Base-by-base conservation (phyloP, 345 rosid species). In the Raphanus raphanistrum region DNA sequence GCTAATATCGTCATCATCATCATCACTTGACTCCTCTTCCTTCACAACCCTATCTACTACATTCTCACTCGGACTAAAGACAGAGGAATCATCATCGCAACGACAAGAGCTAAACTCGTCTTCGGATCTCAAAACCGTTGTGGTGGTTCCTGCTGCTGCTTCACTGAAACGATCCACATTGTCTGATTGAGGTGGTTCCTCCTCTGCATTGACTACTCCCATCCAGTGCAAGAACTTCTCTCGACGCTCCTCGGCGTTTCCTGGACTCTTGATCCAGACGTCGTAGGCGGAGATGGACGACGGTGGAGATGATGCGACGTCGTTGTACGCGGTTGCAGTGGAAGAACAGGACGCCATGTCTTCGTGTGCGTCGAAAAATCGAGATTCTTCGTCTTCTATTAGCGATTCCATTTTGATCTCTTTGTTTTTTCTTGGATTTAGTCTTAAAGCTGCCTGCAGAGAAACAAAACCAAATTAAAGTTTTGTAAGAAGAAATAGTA, bases 321-420 rank as follows among this genome's bases (percentile, higher is more conserved):
- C 21, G 21, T 72, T 43, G 41, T 25, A 33, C 7, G 67, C 77
- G 72, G 48, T 3, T 57, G 85, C 43, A 72, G 54, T 84, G 35
- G 79, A 78, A 82, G 21, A 21, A 21, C 82, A 70, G 62, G 82
- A 79, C 5, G 90, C 75, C 69, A 87, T 80, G 52, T 90, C 96
- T 68, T 88, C 93, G 29, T 31, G 71, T 6, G 97, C 96, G 79
- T 94, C 97, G 73, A 89, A 94, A 77, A 90, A 94, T 15, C 77
- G 87, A 41, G 68, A 75, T 66, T 84, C 92, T 75, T 87, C 91
- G 0, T 83, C 97, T 72, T 85, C 93, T 8, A 82, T 74, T 75
- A 81, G 76, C 33, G 92, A 83, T 68, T 84, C 90, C 98, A 89
- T 94, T 76, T 48, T 79, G 67, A 66, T 72, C 66, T 38, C 2